phyloP scores from a whole-genome alignment of 192 early-diverging fungal species.

The Entomortierella parvispora region DNA sequence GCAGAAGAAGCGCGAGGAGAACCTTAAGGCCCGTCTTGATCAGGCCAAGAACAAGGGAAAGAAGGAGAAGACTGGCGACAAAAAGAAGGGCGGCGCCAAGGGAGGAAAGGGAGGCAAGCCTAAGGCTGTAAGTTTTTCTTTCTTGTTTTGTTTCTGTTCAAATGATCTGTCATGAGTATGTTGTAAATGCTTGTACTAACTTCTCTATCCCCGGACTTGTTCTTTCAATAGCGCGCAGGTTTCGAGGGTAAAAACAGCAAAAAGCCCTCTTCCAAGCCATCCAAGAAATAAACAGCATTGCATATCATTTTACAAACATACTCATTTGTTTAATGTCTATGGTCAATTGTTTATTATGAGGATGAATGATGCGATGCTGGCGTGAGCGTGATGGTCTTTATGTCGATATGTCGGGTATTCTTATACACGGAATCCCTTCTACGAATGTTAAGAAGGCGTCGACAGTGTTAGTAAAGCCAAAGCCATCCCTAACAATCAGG shows the following conservation, averaged over 20 bases:
- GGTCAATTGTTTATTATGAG: background rate
- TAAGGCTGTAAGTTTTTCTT: conserved; percentile 40
- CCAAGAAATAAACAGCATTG: conserved; percentile 54
- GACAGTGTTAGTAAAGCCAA: background rate
- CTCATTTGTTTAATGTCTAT: background rate
- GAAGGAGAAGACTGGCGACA: conserved; percentile 52
- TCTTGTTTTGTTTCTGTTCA: background rate
- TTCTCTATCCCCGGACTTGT: background rate
- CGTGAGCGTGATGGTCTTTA: background rate
- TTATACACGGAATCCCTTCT: conserved; percentile 34
- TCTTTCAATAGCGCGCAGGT: conserved; percentile 30
- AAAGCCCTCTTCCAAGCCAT: conserved; percentile 46
- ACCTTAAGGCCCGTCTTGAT: conserved; percentile 85
- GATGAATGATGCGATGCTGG: background rate
- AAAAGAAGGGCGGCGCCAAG: conserved; percentile 57
- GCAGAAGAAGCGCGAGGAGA: conserved; percentile 84
- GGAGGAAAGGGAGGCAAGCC: conserved; percentile 54
- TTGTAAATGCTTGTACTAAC: no score
- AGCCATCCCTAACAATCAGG: no score
- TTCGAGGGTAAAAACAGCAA: conserved; percentile 51
- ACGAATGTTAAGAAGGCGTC: background rate
- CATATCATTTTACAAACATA: conserved; percentile 2
- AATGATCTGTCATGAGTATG: no score
- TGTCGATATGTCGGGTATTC: background rate
- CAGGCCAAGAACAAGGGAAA: conserved; percentile 81